A percentile compares a stretch with the other conserved stretches of the same genome.
Evolutionary conservation across 176 grass and related monocot genomes (phyloP).

Genomic region (Aegilops tauschii): DNA sequence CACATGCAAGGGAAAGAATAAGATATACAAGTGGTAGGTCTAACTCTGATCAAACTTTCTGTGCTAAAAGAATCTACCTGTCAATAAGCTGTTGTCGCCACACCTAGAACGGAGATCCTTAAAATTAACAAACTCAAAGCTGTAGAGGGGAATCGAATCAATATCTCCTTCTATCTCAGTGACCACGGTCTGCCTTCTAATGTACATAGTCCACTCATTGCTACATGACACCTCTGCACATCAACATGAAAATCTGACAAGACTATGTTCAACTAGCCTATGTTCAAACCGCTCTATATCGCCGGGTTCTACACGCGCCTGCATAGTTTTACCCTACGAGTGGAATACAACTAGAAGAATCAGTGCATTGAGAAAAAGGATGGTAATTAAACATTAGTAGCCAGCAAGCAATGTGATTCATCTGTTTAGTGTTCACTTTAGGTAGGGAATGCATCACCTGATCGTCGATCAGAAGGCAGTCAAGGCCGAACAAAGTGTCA

Average conservation of each 20-base stretch:
- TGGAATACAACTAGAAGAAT: not conserved
- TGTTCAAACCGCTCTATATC: not conserved
- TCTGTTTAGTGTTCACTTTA: not conserved
- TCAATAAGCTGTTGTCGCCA: not conserved
- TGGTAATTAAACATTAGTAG: not conserved
- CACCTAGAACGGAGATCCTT: conserved; percentile 3
- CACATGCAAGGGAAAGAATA: not conserved
- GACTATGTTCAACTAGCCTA: not conserved
- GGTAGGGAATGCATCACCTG: not conserved
- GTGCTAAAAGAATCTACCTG: not conserved
- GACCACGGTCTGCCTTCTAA: not conserved
- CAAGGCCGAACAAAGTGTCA: not conserved
- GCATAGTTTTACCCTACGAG: conserved; percentile 8
- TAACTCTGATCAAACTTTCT: not conserved
- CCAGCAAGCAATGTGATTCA: not conserved
- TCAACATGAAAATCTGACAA: conserved; percentile 5
- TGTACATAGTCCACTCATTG: conserved; percentile 15
- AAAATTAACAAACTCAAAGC: conserved; percentile 11
- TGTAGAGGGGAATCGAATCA: not conserved
- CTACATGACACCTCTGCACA: not conserved
- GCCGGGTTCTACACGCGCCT: not conserved
- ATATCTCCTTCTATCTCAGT: conserved; percentile 3
- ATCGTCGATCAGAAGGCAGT: not conserved
- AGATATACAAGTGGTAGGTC: not conserved
- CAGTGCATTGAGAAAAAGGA: not conserved